Percentiles rank a stretch among this genome's conserved stretches.
These are phyloP conservation scores for Colletotrichum abscissum DNA, from an alignment of 2,329 filamentous ascomycete species.

Conservation along the genomic window DNA sequence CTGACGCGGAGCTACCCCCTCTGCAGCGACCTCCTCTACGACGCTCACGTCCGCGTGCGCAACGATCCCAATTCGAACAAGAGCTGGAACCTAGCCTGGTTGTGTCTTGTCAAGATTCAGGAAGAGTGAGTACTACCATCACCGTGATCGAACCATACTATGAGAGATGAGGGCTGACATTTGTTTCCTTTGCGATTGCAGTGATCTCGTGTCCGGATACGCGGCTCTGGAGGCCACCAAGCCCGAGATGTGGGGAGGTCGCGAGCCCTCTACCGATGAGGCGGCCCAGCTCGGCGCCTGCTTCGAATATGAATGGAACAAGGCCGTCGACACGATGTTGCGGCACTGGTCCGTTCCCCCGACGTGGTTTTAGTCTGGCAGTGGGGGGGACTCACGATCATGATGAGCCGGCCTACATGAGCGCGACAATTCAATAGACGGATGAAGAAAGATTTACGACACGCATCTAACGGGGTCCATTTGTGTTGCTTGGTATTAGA, in stretches of 20 bases:
- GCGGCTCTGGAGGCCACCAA: slow-evolving; percentile 70
- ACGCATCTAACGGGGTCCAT: not conserved
- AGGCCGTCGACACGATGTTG: slow-evolving; percentile 73
- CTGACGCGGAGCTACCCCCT: slow-evolving; percentile 77
- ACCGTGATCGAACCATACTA: not conserved
- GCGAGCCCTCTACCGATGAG: slow-evolving; percentile 65
- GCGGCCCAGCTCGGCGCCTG: slow-evolving; percentile 69
- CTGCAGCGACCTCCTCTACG: slow-evolving; percentile 71
- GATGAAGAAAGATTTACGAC: not conserved
- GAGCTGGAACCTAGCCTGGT: slow-evolving; percentile 83
- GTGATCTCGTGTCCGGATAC: slow-evolving; percentile 70
- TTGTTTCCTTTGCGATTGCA: slow-evolving; percentile 41
- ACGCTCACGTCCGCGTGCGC: slow-evolving; percentile 73
- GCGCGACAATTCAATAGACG: not conserved
- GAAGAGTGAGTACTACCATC: slow-evolving; percentile 64
- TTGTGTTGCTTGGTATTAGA: not conserved
- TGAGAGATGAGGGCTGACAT: not conserved
- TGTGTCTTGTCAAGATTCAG: slow-evolving; percentile 74
- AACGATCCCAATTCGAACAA: slow-evolving; percentile 73
- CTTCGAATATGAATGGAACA: slow-evolving; percentile 75
- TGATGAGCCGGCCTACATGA: not conserved
- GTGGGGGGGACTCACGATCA: not conserved
- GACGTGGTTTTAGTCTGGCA: slow-evolving; percentile 51
- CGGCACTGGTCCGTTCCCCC: slow-evolving; percentile 75
- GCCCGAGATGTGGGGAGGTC: slow-evolving; percentile 77